Evolutionary conservation across 2,329 filamentous ascomycete species (phyloP).

Genomic region (Elsinoe ampelina): DNA sequence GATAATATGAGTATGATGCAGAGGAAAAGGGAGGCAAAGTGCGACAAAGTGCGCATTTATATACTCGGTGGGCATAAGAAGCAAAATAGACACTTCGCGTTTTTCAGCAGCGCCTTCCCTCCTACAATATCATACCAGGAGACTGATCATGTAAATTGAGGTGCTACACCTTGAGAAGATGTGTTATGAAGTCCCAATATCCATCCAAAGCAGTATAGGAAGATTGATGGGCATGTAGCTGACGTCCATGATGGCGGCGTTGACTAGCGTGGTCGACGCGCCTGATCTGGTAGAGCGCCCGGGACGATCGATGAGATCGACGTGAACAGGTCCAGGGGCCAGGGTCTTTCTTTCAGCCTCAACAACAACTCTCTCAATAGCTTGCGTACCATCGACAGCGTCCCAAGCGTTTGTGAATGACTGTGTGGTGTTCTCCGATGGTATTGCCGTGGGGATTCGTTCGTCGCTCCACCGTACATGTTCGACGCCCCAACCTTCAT

Average conservation of each 20-base stretch:
- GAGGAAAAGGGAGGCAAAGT: background rate
- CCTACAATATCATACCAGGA: background rate
- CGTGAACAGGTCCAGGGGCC: constrained; percentile 23
- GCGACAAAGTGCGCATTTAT: background rate
- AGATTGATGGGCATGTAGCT: constrained; percentile 41
- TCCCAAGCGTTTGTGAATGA: constrained; percentile 45
- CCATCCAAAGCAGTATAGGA: constrained; percentile 49
- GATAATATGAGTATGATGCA: background rate
- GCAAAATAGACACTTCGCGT: background rate
- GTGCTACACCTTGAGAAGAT: background rate
- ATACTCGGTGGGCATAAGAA: background rate
- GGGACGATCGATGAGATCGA: constrained; percentile 20
- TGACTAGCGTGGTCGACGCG: constrained; percentile 48
- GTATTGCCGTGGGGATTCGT: background rate
- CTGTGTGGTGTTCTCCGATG: background rate
- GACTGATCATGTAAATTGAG: background rate
- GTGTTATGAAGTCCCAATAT: constrained; percentile 24
- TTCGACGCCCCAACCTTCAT: constrained; percentile 44
- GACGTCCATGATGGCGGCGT: constrained; percentile 48
- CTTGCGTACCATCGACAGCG: constrained; percentile 20
- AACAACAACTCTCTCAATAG: background rate
- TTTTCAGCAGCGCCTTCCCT: background rate
- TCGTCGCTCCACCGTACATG: constrained; percentile 32
- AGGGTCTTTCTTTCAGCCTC: background rate
- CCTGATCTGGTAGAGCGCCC: constrained; percentile 31